Percentiles rank a stretch among this genome's conserved stretches.
Conservation (phyloP, 129 eudicot species). For the Artemisia argyi region DNA sequence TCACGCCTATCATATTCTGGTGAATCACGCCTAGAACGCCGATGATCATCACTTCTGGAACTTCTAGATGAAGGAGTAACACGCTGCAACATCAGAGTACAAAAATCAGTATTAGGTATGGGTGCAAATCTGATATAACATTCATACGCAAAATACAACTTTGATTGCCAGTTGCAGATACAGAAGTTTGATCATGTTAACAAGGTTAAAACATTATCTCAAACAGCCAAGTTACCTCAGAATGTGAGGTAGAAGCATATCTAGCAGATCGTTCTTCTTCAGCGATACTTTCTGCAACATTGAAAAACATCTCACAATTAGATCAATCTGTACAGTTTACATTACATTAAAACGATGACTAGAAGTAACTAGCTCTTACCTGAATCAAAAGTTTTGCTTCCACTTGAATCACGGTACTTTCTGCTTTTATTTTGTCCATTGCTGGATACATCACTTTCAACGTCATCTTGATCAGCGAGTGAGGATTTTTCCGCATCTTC, state of each 20-base stretch:
- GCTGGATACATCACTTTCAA: constrained; percentile 30
- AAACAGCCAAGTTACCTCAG: constrained; percentile 34
- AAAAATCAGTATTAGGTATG: constrained; percentile 1
- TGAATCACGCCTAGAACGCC: constrained; percentile 44
- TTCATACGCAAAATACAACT: background rate
- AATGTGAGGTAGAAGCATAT: constrained; percentile 27
- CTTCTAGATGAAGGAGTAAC: constrained; percentile 48
- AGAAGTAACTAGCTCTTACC: constrained; percentile 37
- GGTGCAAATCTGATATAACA: background rate
- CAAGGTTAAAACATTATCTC: background rate
- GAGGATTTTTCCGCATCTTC: constrained; percentile 57
- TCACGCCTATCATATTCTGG: constrained; percentile 37
- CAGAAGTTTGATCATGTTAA: too few relatives aligned
- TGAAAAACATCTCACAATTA: constrained; percentile 16
- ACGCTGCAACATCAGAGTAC: constrained; percentile 34
- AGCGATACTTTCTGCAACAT: constrained; percentile 58
- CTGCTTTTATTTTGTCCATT: constrained; percentile 39
- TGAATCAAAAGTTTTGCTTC: constrained; percentile 52
- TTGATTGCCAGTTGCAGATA: too few relatives aligned
- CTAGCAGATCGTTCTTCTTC: constrained; percentile 44
- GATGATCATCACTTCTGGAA: constrained; percentile 33
- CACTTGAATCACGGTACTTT: constrained; percentile 62
- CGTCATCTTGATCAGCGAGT: constrained; percentile 49
- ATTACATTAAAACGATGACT: background rate
- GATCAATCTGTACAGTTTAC: constrained; percentile 8